Percentiles rank a stretch among this genome's conserved stretches.
These are phyloP conservation scores for Erysiphe pulchra DNA, from an alignment of 2,329 filamentous ascomycete species.

Conservation along the genomic window DNA sequence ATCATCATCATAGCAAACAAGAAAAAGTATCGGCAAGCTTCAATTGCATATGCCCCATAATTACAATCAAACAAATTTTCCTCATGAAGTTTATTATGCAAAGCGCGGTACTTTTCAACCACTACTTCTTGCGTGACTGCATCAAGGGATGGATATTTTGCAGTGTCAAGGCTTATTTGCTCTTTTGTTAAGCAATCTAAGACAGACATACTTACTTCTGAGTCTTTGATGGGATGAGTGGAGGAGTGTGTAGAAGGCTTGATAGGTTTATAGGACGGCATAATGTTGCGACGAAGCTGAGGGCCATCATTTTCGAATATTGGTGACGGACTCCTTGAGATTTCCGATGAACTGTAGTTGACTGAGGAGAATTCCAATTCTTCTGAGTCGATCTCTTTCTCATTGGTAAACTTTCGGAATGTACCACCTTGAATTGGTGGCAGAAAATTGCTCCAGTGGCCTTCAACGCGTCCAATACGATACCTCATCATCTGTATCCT, in stretches of 20 bases:
- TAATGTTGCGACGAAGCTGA: constrained; percentile 5
- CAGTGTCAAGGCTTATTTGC: constrained; percentile 48
- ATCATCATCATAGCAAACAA: constrained; percentile 37
- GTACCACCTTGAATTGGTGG: constrained; percentile 78
- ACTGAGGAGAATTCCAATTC: constrained; percentile 9
- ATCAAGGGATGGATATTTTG: constrained; percentile 62
- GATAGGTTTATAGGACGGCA: constrained; percentile 1
- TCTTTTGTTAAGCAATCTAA: constrained; percentile 49
- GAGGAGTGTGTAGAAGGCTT: constrained; percentile 21
- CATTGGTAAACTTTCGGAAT: constrained; percentile 31
- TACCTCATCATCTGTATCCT: constrained; percentile 52
- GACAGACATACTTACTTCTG: constrained; percentile 31
- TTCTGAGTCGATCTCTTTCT: constrained; percentile 16
- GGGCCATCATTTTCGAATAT: constrained; percentile 11
- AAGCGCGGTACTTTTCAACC: constrained; percentile 52
- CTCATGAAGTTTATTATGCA: constrained; percentile 44
- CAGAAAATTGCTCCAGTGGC: constrained; percentile 63
- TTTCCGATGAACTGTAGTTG: constrained; percentile 5
- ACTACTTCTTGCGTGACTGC: constrained; percentile 47
- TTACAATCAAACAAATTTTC: constrained; percentile 67
- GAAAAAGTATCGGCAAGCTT: constrained; percentile 43
- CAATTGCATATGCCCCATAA: constrained; percentile 54
- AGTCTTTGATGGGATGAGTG: constrained; percentile 30
- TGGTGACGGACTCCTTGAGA: constrained; percentile 12
- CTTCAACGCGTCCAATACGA: constrained; percentile 59